Conservation (phyloP, 208 protist species). For the Wallacemonas sp. region DNA sequence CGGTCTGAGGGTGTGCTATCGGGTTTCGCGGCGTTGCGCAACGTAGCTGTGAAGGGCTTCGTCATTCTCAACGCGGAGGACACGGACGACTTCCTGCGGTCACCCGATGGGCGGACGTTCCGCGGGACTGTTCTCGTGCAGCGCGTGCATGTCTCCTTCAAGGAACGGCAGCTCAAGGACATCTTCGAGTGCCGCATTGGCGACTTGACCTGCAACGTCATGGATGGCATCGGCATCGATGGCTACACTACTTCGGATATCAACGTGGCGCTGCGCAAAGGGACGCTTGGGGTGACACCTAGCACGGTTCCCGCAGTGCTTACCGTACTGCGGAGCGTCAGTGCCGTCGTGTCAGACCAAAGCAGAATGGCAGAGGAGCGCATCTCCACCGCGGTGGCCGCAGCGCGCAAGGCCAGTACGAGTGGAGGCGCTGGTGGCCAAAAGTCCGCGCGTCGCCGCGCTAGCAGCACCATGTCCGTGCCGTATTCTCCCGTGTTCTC, state of each 20-base stretch:
- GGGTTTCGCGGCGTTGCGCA: constrained; percentile 56
- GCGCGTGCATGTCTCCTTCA: constrained; percentile 65
- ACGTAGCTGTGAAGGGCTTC: constrained; percentile 49
- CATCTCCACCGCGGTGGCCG: neutral
- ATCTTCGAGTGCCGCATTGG: constrained; percentile 75
- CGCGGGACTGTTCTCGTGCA: constrained; percentile 47
- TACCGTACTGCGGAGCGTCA: constrained; percentile 49
- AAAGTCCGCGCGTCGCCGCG: neutral
- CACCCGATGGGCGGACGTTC: constrained; percentile 64
- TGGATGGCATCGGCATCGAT: constrained; percentile 76
- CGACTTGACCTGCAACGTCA: constrained; percentile 38
- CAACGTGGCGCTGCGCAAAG: constrained; percentile 36
- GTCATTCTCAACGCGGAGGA: constrained; percentile 55
- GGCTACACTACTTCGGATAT: constrained; percentile 48
- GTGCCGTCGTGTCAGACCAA: constrained; percentile 57
- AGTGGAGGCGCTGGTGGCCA: no score
- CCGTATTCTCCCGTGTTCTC: neutral
- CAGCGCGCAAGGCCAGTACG: neutral
- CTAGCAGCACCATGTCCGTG: neutral
- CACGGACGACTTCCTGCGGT: constrained; percentile 39
- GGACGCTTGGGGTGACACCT: constrained; percentile 72
- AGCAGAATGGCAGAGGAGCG: constrained; percentile 23
- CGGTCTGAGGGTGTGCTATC: constrained; percentile 82
- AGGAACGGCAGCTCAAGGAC: constrained; percentile 88
- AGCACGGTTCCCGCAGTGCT: constrained; percentile 73